Conservation (phyloP, 257 asterid genomes). For the Anisodus tanguticus region DNA sequence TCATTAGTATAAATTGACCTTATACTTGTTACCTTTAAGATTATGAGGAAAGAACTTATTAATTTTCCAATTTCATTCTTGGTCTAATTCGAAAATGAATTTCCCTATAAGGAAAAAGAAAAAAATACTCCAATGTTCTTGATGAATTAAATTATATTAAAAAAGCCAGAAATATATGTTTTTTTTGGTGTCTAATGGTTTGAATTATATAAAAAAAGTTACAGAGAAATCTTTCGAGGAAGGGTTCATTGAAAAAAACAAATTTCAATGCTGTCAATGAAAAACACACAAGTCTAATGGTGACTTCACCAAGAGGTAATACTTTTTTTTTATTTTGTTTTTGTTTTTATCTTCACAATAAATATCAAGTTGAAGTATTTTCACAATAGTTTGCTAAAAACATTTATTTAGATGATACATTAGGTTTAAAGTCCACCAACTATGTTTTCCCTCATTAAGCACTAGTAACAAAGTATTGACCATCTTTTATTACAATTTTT, state of each 20-base stretch:
- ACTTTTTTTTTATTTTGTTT: background rate
- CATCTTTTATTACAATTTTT: background rate
- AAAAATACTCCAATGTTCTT: background rate
- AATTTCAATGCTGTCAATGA: slow-evolving; percentile 38
- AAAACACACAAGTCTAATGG: slow-evolving; percentile 41
- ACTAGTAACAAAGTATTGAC: background rate
- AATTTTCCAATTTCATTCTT: background rate
- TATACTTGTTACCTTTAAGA: background rate
- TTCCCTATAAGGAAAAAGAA: background rate
- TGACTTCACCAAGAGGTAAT: slow-evolving; percentile 62
- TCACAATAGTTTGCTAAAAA: background rate
- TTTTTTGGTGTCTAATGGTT: slow-evolving; percentile 33
- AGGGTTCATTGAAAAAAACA: slow-evolving; percentile 55
- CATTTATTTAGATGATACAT: background rate
- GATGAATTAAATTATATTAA: background rate
- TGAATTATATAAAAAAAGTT: slow-evolving; percentile 43
- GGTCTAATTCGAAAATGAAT: background rate
- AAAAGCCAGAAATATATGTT: background rate
- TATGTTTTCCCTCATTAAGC: background rate
- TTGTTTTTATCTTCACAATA: background rate
- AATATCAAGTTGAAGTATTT: background rate
- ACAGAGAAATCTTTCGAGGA: slow-evolving; percentile 83
- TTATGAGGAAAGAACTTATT: background rate
- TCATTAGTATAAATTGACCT: background rate
- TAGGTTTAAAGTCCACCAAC: background rate